Conservation (phyloP, 208 protist species). For the Phytomonas francai region DNA sequence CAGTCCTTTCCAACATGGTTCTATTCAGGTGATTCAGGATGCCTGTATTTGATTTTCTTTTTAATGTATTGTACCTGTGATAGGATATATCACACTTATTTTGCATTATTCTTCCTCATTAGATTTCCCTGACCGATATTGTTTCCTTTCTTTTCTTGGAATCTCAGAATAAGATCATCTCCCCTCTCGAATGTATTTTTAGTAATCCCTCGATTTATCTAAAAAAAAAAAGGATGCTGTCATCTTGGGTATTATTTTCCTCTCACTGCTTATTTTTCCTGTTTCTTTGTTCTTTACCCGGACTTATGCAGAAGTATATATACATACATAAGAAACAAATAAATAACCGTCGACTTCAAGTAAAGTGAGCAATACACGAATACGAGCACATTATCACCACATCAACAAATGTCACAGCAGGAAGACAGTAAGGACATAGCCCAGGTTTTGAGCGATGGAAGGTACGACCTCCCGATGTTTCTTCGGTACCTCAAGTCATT, state of each 20-base stretch:
- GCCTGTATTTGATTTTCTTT: not conserved
- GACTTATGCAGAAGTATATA: not conserved
- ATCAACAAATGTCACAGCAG: constrained; percentile 19
- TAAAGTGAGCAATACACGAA: not conserved
- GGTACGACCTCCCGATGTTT: constrained; percentile 78
- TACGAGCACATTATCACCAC: not conserved
- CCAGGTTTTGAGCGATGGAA: constrained; percentile 70
- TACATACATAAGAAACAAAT: not conserved
- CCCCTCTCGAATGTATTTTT: not conserved
- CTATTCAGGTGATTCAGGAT: not conserved
- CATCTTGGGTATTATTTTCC: constrained; percentile 2
- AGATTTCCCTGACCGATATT: not conserved
- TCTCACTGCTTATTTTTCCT: constrained; percentile 7
- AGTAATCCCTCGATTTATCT: not conserved
- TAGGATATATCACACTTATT: not conserved
- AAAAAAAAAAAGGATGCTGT: not conserved
- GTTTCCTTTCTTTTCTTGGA: not conserved
- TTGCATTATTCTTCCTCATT: not conserved
- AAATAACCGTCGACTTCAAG: constrained; percentile 4
- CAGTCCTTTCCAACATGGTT: not conserved
- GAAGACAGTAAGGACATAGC: constrained; percentile 63
- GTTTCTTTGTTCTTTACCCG: constrained; percentile 4
- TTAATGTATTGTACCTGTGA: not conserved
- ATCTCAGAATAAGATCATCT: not conserved
- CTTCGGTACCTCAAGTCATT: constrained; percentile 74